Evolutionary conservation across 768 basidiomycete genomes (phyloP).

Genomic region (Exidia glandulosa): DNA sequence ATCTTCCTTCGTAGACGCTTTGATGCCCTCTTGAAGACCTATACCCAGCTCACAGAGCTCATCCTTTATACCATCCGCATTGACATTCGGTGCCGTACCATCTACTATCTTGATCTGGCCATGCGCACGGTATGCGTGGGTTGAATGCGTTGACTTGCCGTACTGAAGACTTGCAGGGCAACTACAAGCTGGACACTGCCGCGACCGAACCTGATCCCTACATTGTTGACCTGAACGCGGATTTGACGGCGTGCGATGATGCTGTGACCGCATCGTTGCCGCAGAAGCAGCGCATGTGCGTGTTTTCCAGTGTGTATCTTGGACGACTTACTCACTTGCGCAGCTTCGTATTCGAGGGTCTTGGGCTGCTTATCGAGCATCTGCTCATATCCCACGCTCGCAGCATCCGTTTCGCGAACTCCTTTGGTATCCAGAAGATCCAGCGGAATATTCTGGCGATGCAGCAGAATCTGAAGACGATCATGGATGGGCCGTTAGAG

Average conservation of each 20-base stretch:
- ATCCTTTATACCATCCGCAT: conserved; percentile 80
- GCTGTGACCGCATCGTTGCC: conserved; percentile 52
- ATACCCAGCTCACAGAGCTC: conserved; percentile 77
- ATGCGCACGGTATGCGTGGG: conserved; percentile 47
- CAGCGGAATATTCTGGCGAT: conserved; percentile 80
- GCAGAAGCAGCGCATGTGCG: conserved; percentile 55
- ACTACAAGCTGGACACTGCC: conserved; percentile 73
- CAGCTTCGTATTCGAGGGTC: conserved; percentile 82
- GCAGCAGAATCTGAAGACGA: conserved; percentile 80
- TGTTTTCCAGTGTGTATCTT: conserved; percentile 6
- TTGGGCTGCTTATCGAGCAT: conserved; percentile 77
- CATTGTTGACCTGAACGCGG: conserved; percentile 73
- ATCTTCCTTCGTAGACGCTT: conserved; percentile 52
- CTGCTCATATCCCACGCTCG: conserved; percentile 67
- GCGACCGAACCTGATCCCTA: conserved; percentile 87
- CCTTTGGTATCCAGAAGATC: conserved; percentile 76
- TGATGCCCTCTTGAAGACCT: conserved; percentile 82
- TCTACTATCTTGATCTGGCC: conserved; percentile 71
- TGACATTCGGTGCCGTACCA: conserved; percentile 75
- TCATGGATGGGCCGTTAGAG: conserved; percentile 47
- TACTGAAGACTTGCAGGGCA: conserved; percentile 43
- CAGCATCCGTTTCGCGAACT: conserved; percentile 55
- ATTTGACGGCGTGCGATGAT: conserved; percentile 69
- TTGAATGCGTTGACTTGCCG: background rate
- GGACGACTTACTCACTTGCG: conserved; percentile 4